These are phyloP conservation scores for Colletotrichum sp. DNA, from an alignment of 2,329 filamentous ascomycete genomes.

Conservation along the genomic window DNA sequence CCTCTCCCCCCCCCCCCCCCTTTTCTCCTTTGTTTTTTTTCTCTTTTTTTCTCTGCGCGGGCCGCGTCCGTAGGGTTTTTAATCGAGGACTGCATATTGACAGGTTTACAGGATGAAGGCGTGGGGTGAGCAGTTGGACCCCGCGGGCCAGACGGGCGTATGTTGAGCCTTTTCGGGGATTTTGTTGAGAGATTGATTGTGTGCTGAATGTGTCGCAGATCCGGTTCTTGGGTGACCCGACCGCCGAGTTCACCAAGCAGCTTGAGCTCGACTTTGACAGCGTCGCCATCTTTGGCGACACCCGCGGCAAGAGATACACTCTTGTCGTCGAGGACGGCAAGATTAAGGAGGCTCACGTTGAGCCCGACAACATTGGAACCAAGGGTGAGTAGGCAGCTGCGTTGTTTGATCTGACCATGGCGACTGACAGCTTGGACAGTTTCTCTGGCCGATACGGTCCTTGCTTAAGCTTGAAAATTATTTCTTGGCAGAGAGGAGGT, in stretches of 20 bases:
- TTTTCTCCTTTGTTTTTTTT: too few relatives aligned
- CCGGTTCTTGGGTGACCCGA: slow-evolving; percentile 86
- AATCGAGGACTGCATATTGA: slow-evolving; percentile 13
- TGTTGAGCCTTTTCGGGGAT: slow-evolving; percentile 36
- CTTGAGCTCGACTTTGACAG: slow-evolving; percentile 85
- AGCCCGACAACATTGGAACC: slow-evolving; percentile 87
- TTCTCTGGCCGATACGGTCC: slow-evolving; percentile 56
- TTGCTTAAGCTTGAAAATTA: slow-evolving; percentile 33
- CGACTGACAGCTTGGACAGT: slow-evolving; percentile 34
- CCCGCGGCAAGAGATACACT: slow-evolving; percentile 87
- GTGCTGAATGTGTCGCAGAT: slow-evolving; percentile 59
- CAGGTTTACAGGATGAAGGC: slow-evolving; percentile 77
- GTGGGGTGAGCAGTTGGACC: slow-evolving; percentile 81
- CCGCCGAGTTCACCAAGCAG: slow-evolving; percentile 79
- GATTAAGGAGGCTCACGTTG: slow-evolving; percentile 80
- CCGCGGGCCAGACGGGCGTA: slow-evolving; percentile 76
- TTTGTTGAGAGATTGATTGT: not conserved
- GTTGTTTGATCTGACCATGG: not conserved
- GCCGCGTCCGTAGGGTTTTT: too few relatives aligned
- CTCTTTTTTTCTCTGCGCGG: too few relatives aligned
- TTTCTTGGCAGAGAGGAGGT: not conserved
- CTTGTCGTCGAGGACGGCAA: slow-evolving; percentile 84
- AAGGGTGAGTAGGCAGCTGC: slow-evolving; percentile 60
- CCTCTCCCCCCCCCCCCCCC: too few relatives aligned
- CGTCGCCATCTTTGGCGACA: slow-evolving; percentile 78